These are phyloP conservation scores for Cryptosporidium ryanae DNA, from an alignment of 169 alveolate species.

Conservation along the genomic window DNA sequence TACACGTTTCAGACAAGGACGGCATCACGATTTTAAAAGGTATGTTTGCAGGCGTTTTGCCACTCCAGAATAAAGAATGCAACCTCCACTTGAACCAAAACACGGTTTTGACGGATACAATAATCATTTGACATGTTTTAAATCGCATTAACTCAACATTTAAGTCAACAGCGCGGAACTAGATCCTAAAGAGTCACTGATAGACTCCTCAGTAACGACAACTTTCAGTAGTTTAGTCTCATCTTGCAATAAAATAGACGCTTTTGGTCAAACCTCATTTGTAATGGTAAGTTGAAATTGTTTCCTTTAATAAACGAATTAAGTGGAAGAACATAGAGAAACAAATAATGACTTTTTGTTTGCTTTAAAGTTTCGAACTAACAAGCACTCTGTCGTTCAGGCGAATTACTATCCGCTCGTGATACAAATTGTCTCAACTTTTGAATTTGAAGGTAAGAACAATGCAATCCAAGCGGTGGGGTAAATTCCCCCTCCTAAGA, in stretches of 20 bases:
- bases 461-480: too few relatives aligned
- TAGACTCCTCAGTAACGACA: neutral
- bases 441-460: constrained; percentile 56
- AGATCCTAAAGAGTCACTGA: constrained; percentile 1
- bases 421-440: constrained; percentile 20
- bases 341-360: neutral
- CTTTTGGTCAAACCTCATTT: constrained; percentile 37
- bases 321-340: too few relatives aligned
- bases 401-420: constrained; percentile 38
- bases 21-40: constrained; percentile 61
- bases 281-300: constrained; percentile 26
- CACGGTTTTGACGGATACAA: too few relatives aligned
- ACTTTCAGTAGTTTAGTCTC: constrained; percentile 24
- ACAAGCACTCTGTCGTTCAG: constrained; percentile 29
- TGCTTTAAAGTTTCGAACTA: constrained; percentile 8
- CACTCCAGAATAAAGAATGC: too few relatives aligned
- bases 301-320: neutral
- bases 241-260: constrained; percentile 50
- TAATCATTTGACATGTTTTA: too few relatives aligned
- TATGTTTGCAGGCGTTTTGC: neutral
- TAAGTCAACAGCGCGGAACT: neutral
- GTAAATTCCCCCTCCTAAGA: too few relatives aligned
- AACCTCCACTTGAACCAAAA: too few relatives aligned
- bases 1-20: constrained; percentile 38
- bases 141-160: neutral